A percentile compares a stretch with the other conserved stretches of the same genome.
Conservation (phyloP, 768 basidiomycete genomes). For the Fistulinella prunicolor region DNA sequence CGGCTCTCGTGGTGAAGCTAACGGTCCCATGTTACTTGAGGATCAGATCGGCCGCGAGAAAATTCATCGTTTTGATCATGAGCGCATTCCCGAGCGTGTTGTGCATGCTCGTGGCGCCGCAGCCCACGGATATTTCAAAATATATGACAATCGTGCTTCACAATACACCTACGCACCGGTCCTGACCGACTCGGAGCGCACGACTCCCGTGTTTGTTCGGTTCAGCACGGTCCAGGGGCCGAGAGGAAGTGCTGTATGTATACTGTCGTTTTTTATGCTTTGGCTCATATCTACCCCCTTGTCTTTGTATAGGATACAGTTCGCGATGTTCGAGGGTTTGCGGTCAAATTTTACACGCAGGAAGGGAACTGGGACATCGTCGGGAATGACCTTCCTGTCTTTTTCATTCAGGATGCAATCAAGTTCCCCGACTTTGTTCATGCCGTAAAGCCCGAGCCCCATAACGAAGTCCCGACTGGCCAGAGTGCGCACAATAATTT, state of each 20-base stretch:
- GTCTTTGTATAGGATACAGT: conserved; percentile 55
- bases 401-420: conserved; percentile 78
- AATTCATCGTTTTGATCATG: conserved; percentile 79
- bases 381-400: conserved; percentile 80
- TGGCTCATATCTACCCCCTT: not conserved
- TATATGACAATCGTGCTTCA: conserved; percentile 61
- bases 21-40: conserved; percentile 75
- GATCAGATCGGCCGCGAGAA: conserved; percentile 75
- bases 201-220: conserved; percentile 76
- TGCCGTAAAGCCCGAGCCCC: conserved; percentile 81
- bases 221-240: conserved; percentile 86
- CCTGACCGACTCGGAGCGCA: conserved; percentile 67
- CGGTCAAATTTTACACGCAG: conserved; percentile 76
- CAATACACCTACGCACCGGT: conserved; percentile 71
- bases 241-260: conserved; percentile 73
- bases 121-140: conserved; percentile 83
- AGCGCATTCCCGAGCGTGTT: conserved; percentile 85
- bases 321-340: conserved; percentile 86
- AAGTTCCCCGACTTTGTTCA: conserved; percentile 88
- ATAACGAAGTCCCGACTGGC: conserved; percentile 73
- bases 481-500: conserved; percentile 80
- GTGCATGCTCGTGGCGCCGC: conserved; percentile 71
- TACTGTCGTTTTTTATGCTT: not conserved
- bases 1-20: conserved; percentile 38
- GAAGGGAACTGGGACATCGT: conserved; percentile 90